Conservation (phyloP, 1,139 yeast genomes). For the Taphrina pruni region DNA sequence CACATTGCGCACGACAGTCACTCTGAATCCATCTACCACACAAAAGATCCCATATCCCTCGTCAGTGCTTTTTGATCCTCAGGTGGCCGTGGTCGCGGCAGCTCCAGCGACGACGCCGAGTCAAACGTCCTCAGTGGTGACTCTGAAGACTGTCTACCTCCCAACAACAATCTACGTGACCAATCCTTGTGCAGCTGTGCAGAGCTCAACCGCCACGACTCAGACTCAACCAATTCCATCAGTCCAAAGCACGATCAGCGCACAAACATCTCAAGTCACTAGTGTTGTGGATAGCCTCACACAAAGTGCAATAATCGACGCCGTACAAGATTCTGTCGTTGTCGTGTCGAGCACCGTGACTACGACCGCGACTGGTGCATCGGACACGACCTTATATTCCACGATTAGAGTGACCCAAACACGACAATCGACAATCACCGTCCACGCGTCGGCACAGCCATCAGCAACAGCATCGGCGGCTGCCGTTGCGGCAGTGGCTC, state of each 20-base stretch:
- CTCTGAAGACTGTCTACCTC: slow-evolving; percentile 20
- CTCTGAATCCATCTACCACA: background rate
- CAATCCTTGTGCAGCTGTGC: slow-evolving; percentile 57
- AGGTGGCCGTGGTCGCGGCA: slow-evolving; percentile 25
- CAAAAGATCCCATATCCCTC: slow-evolving; percentile 13
- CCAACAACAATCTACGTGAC: slow-evolving; percentile 59
- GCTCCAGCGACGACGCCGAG: background rate
- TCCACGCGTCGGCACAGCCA: background rate
- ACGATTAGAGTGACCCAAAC: slow-evolving; percentile 1
- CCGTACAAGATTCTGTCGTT: background rate
- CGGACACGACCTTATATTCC: background rate
- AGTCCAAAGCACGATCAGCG: background rate
- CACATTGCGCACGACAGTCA: slow-evolving; percentile 21
- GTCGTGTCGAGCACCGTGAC: background rate
- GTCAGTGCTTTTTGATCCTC: slow-evolving; percentile 9
- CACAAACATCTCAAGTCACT: background rate
- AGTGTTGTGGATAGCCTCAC: too few species aligned
- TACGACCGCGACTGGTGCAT: background rate
- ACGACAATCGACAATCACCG: background rate
- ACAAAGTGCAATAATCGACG: background rate
- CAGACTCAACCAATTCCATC: background rate
- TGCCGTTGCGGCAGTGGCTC: background rate
- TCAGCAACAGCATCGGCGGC: background rate
- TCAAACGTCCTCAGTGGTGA: background rate
- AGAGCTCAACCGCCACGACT: background rate